phyloP scores from a whole-genome alignment of 78 protist species.

The Dictyostelium intermedium region DNA sequence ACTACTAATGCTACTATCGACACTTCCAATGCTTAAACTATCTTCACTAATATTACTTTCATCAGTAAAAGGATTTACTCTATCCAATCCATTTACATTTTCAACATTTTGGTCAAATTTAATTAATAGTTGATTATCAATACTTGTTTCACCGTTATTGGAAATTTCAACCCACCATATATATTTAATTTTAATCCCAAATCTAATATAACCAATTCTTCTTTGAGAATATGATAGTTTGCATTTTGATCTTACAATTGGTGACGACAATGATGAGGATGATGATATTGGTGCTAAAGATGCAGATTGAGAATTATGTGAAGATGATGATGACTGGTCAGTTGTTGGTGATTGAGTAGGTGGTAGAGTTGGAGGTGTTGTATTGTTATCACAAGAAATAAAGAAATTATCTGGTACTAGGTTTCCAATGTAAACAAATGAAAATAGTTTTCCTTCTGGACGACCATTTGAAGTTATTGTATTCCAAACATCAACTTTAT shows the following conservation, averaged over 20 bases:
- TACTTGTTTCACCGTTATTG: neutral
- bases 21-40: neutral
- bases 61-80: neutral
- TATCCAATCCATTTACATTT: slow-evolving; percentile 43
- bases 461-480: neutral
- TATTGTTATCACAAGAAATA: neutral
- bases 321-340: neutral
- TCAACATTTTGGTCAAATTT: neutral
- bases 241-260: neutral
- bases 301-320: neutral
- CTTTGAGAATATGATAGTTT: slow-evolving; percentile 6
- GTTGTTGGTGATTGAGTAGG: neutral
- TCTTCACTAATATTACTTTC: neutral
- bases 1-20: neutral
- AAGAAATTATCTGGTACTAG: neutral
- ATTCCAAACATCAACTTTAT: neutral
- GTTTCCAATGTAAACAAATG: slow-evolving; percentile 1
- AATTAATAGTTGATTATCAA: neutral
- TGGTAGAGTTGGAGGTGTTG: slow-evolving; percentile 8
- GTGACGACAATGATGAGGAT: neutral
- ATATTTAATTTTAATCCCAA: neutral
- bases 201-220: slow-evolving; percentile 24
- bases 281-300: neutral
- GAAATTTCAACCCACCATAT: slow-evolving; percentile 52
- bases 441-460: slow-evolving; percentile 9